Conservation (phyloP, 805 yeast genomes). For the Teunomyces cretensis region DNA sequence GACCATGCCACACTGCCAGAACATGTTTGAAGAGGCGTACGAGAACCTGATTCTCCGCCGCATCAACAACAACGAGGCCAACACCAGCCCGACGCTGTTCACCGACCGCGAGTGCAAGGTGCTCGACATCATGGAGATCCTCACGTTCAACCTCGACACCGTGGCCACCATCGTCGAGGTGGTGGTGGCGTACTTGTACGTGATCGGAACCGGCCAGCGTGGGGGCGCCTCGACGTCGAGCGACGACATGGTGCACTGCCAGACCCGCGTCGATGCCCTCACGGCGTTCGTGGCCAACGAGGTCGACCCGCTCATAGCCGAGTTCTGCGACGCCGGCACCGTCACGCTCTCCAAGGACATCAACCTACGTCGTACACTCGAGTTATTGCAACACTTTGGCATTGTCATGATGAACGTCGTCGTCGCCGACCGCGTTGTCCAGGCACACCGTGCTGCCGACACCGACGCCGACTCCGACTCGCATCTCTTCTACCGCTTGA, state of each 20-base stretch:
- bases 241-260: background rate
- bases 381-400: background rate
- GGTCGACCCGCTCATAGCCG: constrained; percentile 1
- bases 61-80: constrained; percentile 14
- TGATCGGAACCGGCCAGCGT: background rate
- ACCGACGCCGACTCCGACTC: background rate
- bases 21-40: constrained; percentile 6
- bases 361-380: background rate
- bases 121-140: constrained; percentile 15
- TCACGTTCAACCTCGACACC: constrained; percentile 15
- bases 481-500: background rate
- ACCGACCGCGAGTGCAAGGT: constrained; percentile 14
- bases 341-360: background rate
- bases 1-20: background rate
- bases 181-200: background rate
- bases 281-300: background rate
- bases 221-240: too few species aligned
- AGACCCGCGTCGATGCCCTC: background rate
- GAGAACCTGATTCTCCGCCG: constrained; percentile 14
- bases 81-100: constrained; percentile 13
- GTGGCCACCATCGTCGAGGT: background rate
- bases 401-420: background rate
- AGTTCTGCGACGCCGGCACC: background rate
- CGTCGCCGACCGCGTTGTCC: background rate
- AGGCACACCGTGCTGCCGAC: background rate